Evolutionary conservation across 139 green algal species (phyloP).

Genomic region (Zygnema cylindricum): DNA sequence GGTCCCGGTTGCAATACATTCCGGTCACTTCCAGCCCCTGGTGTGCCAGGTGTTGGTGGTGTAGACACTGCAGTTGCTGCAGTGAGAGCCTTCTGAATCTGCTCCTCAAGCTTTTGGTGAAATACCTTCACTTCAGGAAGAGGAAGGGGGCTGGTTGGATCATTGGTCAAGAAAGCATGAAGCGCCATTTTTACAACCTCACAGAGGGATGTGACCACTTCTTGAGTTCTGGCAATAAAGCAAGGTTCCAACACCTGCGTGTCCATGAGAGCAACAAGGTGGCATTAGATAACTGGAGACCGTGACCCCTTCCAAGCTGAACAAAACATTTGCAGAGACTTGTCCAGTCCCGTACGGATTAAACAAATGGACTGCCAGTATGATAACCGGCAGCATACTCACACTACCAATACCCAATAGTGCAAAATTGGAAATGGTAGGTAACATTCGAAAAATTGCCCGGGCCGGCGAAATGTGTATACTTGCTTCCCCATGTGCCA

Average conservation of each 20-base stretch:
- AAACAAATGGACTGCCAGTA: too few relatives aligned
- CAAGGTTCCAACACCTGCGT: constrained; percentile 67
- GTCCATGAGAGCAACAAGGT: background rate
- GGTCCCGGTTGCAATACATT: background rate
- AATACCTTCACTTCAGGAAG: constrained; percentile 18
- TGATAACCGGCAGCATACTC: too few relatives aligned
- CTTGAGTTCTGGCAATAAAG: constrained; percentile 54
- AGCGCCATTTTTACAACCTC: constrained; percentile 46
- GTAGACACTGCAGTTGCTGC: constrained; percentile 11
- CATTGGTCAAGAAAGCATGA: background rate
- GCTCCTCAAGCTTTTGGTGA: constrained; percentile 26
- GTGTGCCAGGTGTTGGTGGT: constrained; percentile 9
- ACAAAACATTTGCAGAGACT: too few relatives aligned
- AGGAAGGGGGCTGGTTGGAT: background rate
- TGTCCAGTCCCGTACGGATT: too few relatives aligned
- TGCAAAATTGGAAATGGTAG: too few relatives aligned
- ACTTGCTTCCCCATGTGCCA: too few relatives aligned
- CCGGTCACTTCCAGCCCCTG: background rate
- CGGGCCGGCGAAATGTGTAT: too few relatives aligned
- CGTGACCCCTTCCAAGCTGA: too few relatives aligned
- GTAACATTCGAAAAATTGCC: too few relatives aligned
- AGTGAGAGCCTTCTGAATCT: background rate
- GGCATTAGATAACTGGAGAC: background rate
- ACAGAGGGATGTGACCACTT: constrained; percentile 58
- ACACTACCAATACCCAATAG: too few relatives aligned